These are phyloP conservation scores for Elaphomyces granulatus DNA, from an alignment of 495 filamentous ascomycete genomes.

Conservation along the genomic window DNA sequence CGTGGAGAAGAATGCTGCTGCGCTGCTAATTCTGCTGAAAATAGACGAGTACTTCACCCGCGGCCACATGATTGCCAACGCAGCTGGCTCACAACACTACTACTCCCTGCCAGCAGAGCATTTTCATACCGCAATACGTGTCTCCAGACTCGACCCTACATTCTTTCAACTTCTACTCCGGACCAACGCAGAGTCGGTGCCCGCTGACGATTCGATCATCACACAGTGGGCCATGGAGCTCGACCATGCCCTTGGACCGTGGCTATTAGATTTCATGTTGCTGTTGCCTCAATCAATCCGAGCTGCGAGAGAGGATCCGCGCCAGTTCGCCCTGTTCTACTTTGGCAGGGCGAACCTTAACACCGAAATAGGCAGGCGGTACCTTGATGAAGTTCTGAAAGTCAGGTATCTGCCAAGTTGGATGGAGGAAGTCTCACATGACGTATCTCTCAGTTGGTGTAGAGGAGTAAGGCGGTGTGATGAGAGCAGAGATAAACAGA, in stretches of 20 bases:
- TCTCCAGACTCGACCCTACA: slow-evolving; percentile 11
- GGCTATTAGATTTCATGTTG: slow-evolving; percentile 26
- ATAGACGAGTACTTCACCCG: slow-evolving; percentile 26
- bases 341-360: slow-evolving; percentile 15
- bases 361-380: slow-evolving; percentile 13
- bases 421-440: slow-evolving; percentile 15
- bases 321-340: slow-evolving; percentile 14
- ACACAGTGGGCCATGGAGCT: slow-evolving; percentile 23
- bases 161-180: slow-evolving; percentile 26
- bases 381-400: slow-evolving; percentile 16
- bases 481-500: too few relatives aligned
- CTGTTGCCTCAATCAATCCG: slow-evolving; percentile 17
- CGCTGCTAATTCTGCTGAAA: slow-evolving; percentile 24
- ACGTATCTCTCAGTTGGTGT: neutral
- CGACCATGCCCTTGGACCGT: slow-evolving; percentile 15
- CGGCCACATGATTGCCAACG: neutral
- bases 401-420: slow-evolving; percentile 12
- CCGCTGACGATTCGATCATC: slow-evolving; percentile 19
- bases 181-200: slow-evolving; percentile 28
- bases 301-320: slow-evolving; percentile 4
- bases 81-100: neutral
- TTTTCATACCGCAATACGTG: slow-evolving; percentile 10
- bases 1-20: slow-evolving; percentile 14
- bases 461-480: neutral
- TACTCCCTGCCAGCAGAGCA: slow-evolving; percentile 19